Percentiles rank a stretch among this genome's conserved stretches.
These are phyloP conservation scores for Senecio squalidus DNA, from an alignment of 140 eudicot species.

Conservation along the genomic window DNA sequence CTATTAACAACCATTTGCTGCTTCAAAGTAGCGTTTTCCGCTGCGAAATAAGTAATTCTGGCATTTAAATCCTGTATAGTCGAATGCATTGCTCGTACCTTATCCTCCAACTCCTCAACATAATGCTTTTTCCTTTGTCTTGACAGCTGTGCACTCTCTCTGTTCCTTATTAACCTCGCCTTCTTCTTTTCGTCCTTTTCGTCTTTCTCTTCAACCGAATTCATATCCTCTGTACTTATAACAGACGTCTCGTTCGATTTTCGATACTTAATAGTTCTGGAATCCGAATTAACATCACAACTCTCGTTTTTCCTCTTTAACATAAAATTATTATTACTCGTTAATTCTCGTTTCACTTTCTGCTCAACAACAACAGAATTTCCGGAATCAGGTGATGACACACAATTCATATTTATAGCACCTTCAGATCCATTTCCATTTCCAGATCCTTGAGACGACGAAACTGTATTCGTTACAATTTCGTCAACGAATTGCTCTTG, in stretches of 20 bases:
- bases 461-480: constrained; percentile 25
- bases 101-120: constrained; percentile 89
- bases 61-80: constrained; percentile 77
- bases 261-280: constrained; percentile 31
- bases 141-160: constrained; percentile 89
- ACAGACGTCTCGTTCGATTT: constrained; percentile 29
- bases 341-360: constrained; percentile 40
- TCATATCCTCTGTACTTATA: no score
- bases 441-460: constrained; percentile 72
- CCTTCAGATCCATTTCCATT: constrained; percentile 33
- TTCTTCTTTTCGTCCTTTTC: constrained; percentile 70
- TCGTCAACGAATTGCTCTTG: constrained; percentile 35
- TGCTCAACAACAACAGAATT: constrained; percentile 42
- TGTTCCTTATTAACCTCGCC: constrained; percentile 75
- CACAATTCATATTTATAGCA: constrained; percentile 17
- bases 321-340: constrained; percentile 21
- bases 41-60: constrained; percentile 48
- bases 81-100: constrained; percentile 69
- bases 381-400: constrained; percentile 42
- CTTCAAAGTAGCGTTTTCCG: constrained; percentile 66
- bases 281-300: constrained; percentile 36
- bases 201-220: neutral
- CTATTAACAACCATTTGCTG: constrained; percentile 56
- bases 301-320: constrained; percentile 63
- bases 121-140: constrained; percentile 90